These are phyloP conservation scores for Durio zibethinus DNA, from an alignment of 345 rosid genomes.

Conservation along the genomic window DNA sequence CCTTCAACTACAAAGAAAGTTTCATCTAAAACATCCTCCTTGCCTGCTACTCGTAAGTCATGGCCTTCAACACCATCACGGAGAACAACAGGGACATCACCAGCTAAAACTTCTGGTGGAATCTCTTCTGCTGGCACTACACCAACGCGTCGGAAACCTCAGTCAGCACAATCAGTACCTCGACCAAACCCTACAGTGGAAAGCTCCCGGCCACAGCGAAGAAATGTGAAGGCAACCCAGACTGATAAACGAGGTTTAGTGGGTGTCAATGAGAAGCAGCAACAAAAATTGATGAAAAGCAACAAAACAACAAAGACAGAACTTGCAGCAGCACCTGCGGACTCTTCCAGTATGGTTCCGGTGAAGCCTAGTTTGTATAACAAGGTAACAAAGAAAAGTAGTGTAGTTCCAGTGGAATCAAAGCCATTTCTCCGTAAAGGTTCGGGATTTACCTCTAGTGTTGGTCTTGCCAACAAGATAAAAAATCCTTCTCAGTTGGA, in stretches of 20 bases:
- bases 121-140: conserved; percentile 37
- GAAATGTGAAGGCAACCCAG: conserved; percentile 29
- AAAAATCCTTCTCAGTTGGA: conserved; percentile 26
- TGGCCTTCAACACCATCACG: conserved; percentile 54
- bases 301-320: conserved; percentile 36
- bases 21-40: conserved; percentile 38
- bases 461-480: conserved; percentile 28
- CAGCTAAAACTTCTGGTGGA: conserved; percentile 37
- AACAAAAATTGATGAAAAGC: conserved; percentile 27
- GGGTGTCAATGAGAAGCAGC: conserved; percentile 33
- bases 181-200: conserved; percentile 42
- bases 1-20: conserved; percentile 33
- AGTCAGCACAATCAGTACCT: conserved; percentile 31
- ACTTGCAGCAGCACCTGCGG: conserved; percentile 29
- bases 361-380: conserved; percentile 47
- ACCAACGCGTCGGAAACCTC: conserved; percentile 42
- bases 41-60: conserved; percentile 49
- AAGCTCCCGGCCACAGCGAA: conserved; percentile 27
- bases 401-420: conserved; percentile 55
- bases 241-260: conserved; percentile 26
- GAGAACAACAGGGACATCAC: conserved; percentile 36
- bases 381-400: conserved; percentile 56
- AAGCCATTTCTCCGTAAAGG: conserved; percentile 53
- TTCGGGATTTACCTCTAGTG: conserved; percentile 34
- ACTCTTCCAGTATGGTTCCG: conserved; percentile 28